Evolutionary conservation across 2,329 filamentous ascomycete species (phyloP), one percentile per base, ranked within the genome.

Genomic region (Trichoderma brevicompactum): DNA sequence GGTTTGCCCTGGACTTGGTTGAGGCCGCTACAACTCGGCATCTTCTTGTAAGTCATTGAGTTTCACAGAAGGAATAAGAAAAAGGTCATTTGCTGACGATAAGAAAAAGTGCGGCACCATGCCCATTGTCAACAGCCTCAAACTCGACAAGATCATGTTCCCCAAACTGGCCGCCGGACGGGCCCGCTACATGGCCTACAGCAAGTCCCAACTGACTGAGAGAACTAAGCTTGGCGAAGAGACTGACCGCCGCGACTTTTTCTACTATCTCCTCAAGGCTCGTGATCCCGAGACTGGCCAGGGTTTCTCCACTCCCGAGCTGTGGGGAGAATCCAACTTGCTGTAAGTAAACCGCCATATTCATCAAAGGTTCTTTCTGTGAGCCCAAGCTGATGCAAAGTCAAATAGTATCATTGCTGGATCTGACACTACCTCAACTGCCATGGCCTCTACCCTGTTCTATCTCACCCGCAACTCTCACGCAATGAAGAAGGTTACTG

Each of bases 201-300:
- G 87, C 75, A 87, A 88, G 56, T 79, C 81, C 2, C 89, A 91
- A 76, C 82, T 90, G 46, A 83, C 83, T 13, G 86, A 91, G 71
- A 84, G 89, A 28, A 90, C 88, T 55, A 86, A 87, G 67, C 79
- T 89, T 32, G 88, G 88, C 34, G 86, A 87, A 69, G 86, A 85
- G 69, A 87, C 84, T 54, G 87, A 87, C 70, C 88, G 89, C 40
- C 87, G 88, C 65, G 90, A 92, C 73, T 92, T 92, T 79, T 92
- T 92, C 79, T 88, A 91, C 76, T 88, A 92, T 74, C 82, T 92
- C 10, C 83, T 92, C 66, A 88, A 88, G 72, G 89, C 89, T 7
- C 85, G 85, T 44, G 89, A 92, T 69, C 88, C 89, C 12, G 88
- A 91, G 72, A 91, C 89, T 0, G 89, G 89, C 60, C 81, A 85